Evolutionary conservation across 768 basidiomycete species (phyloP), one percentile per base, ranked within the genome.

Genomic region (Amanita pseudoporphyria): DNA sequence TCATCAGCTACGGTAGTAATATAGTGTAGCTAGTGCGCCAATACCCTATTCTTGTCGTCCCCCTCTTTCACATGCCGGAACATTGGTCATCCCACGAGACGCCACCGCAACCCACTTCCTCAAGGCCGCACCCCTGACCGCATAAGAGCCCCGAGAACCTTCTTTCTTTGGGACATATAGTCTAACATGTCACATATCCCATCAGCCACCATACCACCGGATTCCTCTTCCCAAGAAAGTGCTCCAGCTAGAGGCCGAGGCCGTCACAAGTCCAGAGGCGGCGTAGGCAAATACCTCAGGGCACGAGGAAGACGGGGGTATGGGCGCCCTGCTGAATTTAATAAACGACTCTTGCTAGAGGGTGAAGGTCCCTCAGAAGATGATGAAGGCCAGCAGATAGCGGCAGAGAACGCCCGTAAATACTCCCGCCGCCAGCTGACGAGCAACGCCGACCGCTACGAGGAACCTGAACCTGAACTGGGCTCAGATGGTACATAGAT

Each of bases 391-490:
- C 70, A 73, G 30, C 82, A 81, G 54, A 72, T 69, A 26, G 72
- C 69, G 0, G 66, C 68, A 30, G 82, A 79, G 58, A 54, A 66
- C 9, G 67, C 66, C 13, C 62, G 59, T 31, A 82, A 76, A 58
- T 88, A 74, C 49, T 62, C 77, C 21, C 71, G 71, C 50, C 71
- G 87, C 32, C 67, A 78, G 43, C 67, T 91, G 13, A 79, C 71
- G 3, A 73, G 82, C 3, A 90, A 91, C 59, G 80, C 71, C 0
- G 85, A 88, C 69, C 71, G 87, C 45, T 90, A 90, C 58, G 71
- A 59, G 13, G 87, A 89, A 63, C 75, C 76, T 18, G 82, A 79
- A 51, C 79, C 79, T 2, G 79, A 84, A 55, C 65, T 86, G 21
- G 81, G 76, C 58, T 81, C 82, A 1, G 84, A 87, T 61, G 86